Base-by-base conservation (phyloP, 495 filamentous ascomycete genomes). In the Penicillium argentinense region DNA sequence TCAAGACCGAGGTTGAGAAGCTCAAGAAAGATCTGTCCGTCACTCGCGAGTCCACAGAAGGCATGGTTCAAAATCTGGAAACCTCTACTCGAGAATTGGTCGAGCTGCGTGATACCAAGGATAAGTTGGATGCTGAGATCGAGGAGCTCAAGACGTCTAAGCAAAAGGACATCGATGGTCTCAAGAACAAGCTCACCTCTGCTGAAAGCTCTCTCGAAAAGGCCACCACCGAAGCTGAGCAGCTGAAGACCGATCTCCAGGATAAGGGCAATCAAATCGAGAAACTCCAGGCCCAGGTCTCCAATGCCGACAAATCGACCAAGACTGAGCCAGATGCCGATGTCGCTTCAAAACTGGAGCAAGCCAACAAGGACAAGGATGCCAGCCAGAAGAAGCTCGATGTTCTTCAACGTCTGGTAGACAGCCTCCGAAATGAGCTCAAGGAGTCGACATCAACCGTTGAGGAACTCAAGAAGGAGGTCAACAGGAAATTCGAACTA, bases 1-100 rank as follows among this genome's bases (percentile, higher is more conserved):
- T 92, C 13, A 85, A 85, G 53, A 62, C 69, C 8, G 80, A 88
- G 42, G 65, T 87, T 13, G 76, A 77, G 18, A 75, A 67, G 29
- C 68, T 83, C 16, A 73, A 75, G 57, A 63, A 65, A 3, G 76
- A 81, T 47, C 62, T 82, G 19, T 68, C 74, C 0, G 75, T 79
- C 21, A 73, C 81, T 3, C 78, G 81, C 34, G 84, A 88, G 59
- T 82, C 83, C 5, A 85, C 81, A 5, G 72, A 83, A 47, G 76
- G 77, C 14, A 79, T 88, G 67, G 79, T 79, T 1, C 72, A 80
- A 46, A 83, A 73, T 46, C 62, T 87, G 19, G 83, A 87, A 58
- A 72, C 71, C 9, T 74, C 80, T 0, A 80, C 78, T 4, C 62
- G 77, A 14, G 81, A 87, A 54, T 69, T 85, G 4, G 73, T 74